phyloP scores from a whole-genome alignment of 768 basidiomycete species.

The Gyrodon lividus region DNA sequence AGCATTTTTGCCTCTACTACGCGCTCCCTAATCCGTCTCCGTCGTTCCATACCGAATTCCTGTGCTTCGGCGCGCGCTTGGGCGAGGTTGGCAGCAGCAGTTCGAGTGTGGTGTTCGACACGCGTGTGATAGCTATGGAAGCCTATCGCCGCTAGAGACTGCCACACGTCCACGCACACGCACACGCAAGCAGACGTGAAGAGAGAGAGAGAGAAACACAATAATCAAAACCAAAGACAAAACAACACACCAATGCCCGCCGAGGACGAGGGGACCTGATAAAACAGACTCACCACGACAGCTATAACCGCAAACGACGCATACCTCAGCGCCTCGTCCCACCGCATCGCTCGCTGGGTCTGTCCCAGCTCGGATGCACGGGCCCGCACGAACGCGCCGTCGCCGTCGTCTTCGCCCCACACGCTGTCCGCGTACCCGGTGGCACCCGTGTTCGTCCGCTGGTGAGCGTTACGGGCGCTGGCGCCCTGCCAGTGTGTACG shows the following conservation, averaged over 20 bases:
- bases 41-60: constrained; percentile 52
- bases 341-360: no score
- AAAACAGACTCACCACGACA: constrained; percentile 11
- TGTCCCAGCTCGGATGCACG: no score
- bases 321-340: constrained; percentile 5
- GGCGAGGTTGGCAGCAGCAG: constrained; percentile 56
- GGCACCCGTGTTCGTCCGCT: no score
- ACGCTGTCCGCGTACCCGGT: background rate
- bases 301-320: constrained; percentile 11
- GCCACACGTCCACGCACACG: background rate
- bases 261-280: no score
- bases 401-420: background rate
- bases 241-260: no score
- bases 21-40: constrained; percentile 48
- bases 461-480: no score
- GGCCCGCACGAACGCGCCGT: no score
- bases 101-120: constrained; percentile 40
- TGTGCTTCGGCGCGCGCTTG: constrained; percentile 58
- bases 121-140: constrained; percentile 25
- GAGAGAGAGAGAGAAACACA: no score
- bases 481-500: no score
- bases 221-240: no score
- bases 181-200: background rate
- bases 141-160: constrained; percentile 11
- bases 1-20: constrained; percentile 35